Percentiles rank a stretch among this genome's conserved stretches.
Conservation (phyloP, 805 yeast species). For the Brettanomyces anomalus region DNA sequence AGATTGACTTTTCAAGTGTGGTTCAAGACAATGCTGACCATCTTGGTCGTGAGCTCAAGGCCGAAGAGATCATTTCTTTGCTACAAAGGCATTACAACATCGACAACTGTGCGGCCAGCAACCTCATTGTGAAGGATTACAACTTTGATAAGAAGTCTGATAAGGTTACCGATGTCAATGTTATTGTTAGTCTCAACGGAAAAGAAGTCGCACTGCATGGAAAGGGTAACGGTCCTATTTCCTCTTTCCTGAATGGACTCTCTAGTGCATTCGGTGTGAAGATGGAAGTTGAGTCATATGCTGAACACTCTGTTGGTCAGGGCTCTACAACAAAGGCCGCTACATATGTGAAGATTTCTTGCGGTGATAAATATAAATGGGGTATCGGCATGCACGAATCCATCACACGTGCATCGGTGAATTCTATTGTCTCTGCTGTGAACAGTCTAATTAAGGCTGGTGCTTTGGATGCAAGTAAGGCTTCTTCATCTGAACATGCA, state of each 20-base stretch:
- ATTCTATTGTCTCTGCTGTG: slow-evolving; percentile 56
- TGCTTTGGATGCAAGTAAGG: background rate
- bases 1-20: slow-evolving; percentile 54
- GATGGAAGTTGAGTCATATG: slow-evolving; percentile 57
- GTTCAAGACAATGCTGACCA: slow-evolving; percentile 60
- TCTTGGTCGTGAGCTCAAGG: slow-evolving; percentile 59
- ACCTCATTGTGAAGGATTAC: slow-evolving; percentile 33
- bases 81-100: slow-evolving; percentile 50
- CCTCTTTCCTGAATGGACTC: slow-evolving; percentile 61
- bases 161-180: slow-evolving; percentile 34
- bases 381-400: slow-evolving; percentile 92
- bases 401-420: slow-evolving; percentile 77
- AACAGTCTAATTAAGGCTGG: slow-evolving; percentile 26
- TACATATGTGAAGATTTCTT: slow-evolving; percentile 41
- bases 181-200: slow-evolving; percentile 31
- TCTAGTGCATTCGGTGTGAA: slow-evolving; percentile 40
- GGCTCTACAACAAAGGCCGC: slow-evolving; percentile 71
- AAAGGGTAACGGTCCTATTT: slow-evolving; percentile 72
- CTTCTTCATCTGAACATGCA: background rate
- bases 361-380: slow-evolving; percentile 40
- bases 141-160: slow-evolving; percentile 28
- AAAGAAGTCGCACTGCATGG: slow-evolving; percentile 35
- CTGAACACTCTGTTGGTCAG: slow-evolving; percentile 66
- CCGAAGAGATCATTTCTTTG: slow-evolving; percentile 52
- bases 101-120: slow-evolving; percentile 26